phyloP scores from a whole-genome alignment of 768 basidiomycete genomes.

The Russula vinacea region DNA sequence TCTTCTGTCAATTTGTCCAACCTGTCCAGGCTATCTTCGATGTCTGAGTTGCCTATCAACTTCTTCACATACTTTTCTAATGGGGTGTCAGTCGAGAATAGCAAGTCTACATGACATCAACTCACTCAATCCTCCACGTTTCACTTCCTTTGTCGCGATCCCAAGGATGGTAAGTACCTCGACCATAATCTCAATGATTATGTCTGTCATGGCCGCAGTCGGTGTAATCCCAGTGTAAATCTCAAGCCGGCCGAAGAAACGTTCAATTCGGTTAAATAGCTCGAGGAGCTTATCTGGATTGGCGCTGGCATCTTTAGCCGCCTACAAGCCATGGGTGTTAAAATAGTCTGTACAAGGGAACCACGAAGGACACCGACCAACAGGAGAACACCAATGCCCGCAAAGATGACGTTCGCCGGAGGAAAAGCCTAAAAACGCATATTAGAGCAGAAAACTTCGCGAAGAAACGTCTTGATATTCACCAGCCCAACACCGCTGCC shows the following conservation, averaged over 20 bases:
- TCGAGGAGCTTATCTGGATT: background rate
- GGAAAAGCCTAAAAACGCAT: background rate
- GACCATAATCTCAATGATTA: background rate
- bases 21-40: background rate
- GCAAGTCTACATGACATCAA: background rate
- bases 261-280: background rate
- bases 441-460: background rate
- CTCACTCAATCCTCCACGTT: background rate
- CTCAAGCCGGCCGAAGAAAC: background rate
- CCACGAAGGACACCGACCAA: background rate
- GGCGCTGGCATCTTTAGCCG: background rate
- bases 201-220: background rate
- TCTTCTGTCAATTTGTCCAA: background rate
- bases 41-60: background rate
- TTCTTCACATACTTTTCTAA: background rate
- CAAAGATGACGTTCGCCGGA: background rate
- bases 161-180: background rate
- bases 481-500: background rate
- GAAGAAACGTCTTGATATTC: background rate
- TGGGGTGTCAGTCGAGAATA: background rate
- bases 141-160: background rate
- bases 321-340: background rate
- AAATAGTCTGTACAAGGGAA: background rate
- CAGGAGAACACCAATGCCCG: background rate
- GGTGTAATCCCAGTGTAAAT: background rate